phyloP scores from a whole-genome alignment of 495 filamentous ascomycete species.

The Penicillium bovifimosum region DNA sequence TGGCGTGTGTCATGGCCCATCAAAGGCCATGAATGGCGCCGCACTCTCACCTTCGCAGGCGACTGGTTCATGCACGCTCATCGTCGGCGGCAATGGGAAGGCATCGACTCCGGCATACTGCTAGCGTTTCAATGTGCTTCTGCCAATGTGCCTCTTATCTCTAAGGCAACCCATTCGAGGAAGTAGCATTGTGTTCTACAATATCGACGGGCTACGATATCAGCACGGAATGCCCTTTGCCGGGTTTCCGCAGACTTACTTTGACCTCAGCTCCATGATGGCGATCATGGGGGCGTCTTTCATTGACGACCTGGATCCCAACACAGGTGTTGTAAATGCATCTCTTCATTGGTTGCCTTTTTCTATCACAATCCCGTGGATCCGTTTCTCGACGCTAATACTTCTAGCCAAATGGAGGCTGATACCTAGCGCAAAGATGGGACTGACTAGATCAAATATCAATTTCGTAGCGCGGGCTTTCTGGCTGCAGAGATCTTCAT shows the following conservation, averaged over 20 bases:
- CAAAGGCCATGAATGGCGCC: constrained; percentile 43
- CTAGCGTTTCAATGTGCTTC: constrained; percentile 56
- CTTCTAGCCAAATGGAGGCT: constrained; percentile 41
- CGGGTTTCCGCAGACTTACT: constrained; percentile 39
- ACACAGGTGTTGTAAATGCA: constrained; percentile 27
- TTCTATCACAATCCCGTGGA: constrained; percentile 33
- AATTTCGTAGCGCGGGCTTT: constrained; percentile 24
- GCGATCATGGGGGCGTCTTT: constrained; percentile 51
- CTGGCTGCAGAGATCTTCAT: constrained; percentile 15
- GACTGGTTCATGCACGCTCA: constrained; percentile 53
- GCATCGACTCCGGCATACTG: constrained; percentile 48
- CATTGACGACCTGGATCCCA: constrained; percentile 48
- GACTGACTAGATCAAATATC: constrained; percentile 37
- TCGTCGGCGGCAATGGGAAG: constrained; percentile 49
- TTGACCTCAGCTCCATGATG: constrained; percentile 47
- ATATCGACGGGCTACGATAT: constrained; percentile 46
- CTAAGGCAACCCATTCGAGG: constrained; percentile 52
- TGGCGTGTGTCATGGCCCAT: constrained; percentile 32
- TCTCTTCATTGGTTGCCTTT: constrained; percentile 43
- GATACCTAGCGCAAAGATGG: constrained; percentile 45
- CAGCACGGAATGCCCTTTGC: constrained; percentile 45
- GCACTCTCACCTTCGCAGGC: constrained; percentile 48
- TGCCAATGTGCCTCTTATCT: constrained; percentile 27
- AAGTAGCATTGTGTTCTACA: constrained; percentile 58
- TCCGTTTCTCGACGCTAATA: constrained; percentile 46